Conservation (phyloP, 2,329 filamentous ascomycete species). For the Leptographium procerum region DNA sequence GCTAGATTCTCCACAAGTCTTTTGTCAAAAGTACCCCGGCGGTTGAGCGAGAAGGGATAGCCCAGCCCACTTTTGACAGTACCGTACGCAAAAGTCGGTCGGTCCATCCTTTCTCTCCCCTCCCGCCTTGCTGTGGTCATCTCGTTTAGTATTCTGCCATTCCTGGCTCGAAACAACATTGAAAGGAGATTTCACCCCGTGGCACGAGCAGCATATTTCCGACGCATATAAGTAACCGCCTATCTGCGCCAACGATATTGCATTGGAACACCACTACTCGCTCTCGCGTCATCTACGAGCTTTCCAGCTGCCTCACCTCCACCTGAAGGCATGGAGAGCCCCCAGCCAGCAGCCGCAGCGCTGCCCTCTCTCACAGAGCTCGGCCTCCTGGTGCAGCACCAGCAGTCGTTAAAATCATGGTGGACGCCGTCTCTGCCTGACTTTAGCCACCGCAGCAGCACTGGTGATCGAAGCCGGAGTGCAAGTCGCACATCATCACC, state of each 20-base stretch:
- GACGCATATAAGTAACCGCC: not conserved
- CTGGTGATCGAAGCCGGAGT: not conserved
- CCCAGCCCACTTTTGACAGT: not conserved
- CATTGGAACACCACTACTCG: not conserved
- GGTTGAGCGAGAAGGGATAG: not conserved
- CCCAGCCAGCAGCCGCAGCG: not conserved
- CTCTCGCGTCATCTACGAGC: too few relatives aligned
- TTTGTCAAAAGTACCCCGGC: not conserved
- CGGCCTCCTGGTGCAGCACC: constrained; percentile 6
- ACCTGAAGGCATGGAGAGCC: too few relatives aligned
- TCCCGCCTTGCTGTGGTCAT: not conserved
- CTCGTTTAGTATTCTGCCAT: not conserved
- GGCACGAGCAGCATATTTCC: not conserved
- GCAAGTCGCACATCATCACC: not conserved
- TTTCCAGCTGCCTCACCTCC: too few relatives aligned
- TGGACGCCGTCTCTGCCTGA: constrained; percentile 1
- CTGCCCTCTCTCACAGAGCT: constrained; percentile 10
- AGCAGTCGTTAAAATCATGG: constrained; percentile 3
- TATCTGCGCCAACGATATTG: not conserved
- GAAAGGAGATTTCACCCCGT: not conserved
- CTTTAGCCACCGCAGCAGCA: not conserved
- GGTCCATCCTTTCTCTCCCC: not conserved
- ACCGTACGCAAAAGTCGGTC: not conserved
- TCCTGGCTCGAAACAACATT: not conserved
- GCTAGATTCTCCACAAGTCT: not conserved